A percentile compares a stretch with the other conserved stretches of the same genome.
phyloP scores from a whole-genome alignment of 768 basidiomycete genomes.

The Sarcodon sp. region DNA sequence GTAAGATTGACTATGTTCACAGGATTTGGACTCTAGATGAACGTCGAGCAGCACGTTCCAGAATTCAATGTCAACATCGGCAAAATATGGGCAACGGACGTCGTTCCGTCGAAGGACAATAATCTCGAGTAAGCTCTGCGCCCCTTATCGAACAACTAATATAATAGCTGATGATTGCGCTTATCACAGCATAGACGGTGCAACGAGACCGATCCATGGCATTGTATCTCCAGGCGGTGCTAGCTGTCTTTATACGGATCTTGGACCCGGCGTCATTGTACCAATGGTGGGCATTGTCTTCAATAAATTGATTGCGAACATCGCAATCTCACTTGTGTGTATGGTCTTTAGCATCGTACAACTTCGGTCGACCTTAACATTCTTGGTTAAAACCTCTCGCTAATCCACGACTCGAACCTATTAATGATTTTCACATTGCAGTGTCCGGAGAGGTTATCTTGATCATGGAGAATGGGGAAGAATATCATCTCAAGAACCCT shows the following conservation, averaged over 20 bases:
- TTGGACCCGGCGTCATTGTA: conserved; percentile 36
- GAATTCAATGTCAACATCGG: conserved; percentile 11
- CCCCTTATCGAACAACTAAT: background rate
- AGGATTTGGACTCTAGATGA: background rate
- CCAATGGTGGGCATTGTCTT: conserved; percentile 28
- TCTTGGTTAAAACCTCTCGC: conserved; percentile 23
- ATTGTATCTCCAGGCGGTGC: conserved; percentile 31
- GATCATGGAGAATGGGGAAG: conserved; percentile 43
- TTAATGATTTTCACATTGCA: conserved; percentile 8
- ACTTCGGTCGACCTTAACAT: conserved; percentile 52
- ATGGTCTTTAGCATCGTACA: conserved; percentile 29
- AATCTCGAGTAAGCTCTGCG: conserved; percentile 25
- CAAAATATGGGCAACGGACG: conserved; percentile 35
- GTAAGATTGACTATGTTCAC: conserved; percentile 14
- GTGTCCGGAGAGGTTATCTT: conserved; percentile 42
- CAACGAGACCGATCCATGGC: conserved; percentile 21
- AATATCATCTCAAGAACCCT: conserved; percentile 37
- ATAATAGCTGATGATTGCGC: background rate
- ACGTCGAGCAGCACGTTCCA: background rate
- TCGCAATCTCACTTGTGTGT: conserved; percentile 7
- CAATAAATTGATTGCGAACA: background rate
- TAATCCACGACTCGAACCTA: background rate
- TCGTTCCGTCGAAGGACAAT: conserved; percentile 42
- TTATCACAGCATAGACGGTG: conserved; percentile 36
- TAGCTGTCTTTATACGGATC: conserved; percentile 37